Evolutionary conservation across 371 early-diverging fungal species (phyloP), one percentile per base, ranked within the genome.

Genomic region (Cokeromyces recurvatus): DNA sequence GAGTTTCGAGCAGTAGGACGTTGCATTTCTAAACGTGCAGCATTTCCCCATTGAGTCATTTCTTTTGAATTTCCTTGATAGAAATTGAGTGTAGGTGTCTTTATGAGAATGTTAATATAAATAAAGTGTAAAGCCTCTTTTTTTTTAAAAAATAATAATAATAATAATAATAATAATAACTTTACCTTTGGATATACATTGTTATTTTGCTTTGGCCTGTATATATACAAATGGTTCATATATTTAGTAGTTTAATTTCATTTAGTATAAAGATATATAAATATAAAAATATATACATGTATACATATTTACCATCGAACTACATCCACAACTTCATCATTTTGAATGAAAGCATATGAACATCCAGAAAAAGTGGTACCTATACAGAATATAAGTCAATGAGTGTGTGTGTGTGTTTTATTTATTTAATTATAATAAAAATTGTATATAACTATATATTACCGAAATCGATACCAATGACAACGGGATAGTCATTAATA

Each of bases 271-370:
- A n/a, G 29, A 27, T 7, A 27, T 27, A 27, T 27, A 27, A 27
- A n/a, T n/a, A n/a, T n/a, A n/a, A n/a, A n/a, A n/a, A n/a, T n/a
- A n/a, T n/a, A n/a, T n/a, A n/a, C n/a, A n/a, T n/a, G n/a, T n/a
- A n/a, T n/a, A n/a, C n/a, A n/a, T n/a, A n/a, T 35, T 46, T 78
- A 77, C 78, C 78, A 78, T 48, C 70, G 66, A 20, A 74, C 73
- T 57, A 81, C 68, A 55, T 81, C 81, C 17, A 77, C 68, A 16
- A 81, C 78, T 45, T 81, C 78, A 32, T 77, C 77, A 60, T 78
- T 81, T 43, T 70, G 74, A 40, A 62, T 58, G 55, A 68, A 70
- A 23, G 71, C 68, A 44, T 74, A 70, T 10, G 71, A 68, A 43
- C 71, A 74, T 16, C 71, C 71, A 21, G 68, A 70, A 43, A 66